phyloP scores from a whole-genome alignment of 495 filamentous ascomycete species.

The Bombardia bombarda region DNA sequence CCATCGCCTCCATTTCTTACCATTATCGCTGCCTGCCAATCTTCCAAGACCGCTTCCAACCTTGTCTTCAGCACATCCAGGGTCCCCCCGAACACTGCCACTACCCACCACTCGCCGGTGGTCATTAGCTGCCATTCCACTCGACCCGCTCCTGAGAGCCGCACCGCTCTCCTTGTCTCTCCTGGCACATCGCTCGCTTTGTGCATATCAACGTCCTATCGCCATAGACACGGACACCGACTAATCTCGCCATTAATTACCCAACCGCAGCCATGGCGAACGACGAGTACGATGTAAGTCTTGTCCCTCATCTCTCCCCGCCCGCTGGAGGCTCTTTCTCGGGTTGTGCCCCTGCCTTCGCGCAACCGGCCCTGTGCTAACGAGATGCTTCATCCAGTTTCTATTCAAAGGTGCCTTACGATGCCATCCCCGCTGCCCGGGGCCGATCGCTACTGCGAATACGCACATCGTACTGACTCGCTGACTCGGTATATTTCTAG shows the following conservation, averaged over 20 bases:
- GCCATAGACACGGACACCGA: slow-evolving; percentile 8
- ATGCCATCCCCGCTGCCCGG: slow-evolving; percentile 4
- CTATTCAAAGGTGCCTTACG: slow-evolving; percentile 85
- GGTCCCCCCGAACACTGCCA: slow-evolving; percentile 8
- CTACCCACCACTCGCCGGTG: slow-evolving; percentile 1
- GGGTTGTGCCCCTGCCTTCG: slow-evolving; percentile 4
- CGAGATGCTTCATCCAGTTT: slow-evolving; percentile 55
- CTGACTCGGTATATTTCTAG: slow-evolving; percentile 48
- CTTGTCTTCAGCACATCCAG: no score
- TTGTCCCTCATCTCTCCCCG: background rate
- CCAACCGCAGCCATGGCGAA: slow-evolving; percentile 72
- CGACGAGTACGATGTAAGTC: slow-evolving; percentile 99
- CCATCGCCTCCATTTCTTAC: no score
- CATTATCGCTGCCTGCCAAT: no score
- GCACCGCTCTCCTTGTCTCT: slow-evolving; percentile 27
- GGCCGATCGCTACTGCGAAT: slow-evolving; percentile 6
- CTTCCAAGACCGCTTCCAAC: no score
- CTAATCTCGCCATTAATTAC: slow-evolving; percentile 9
- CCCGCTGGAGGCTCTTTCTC: background rate
- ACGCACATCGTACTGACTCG: slow-evolving; percentile 22
- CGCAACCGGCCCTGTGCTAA: slow-evolving; percentile 21
- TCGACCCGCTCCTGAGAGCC: slow-evolving; percentile 20
- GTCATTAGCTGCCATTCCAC: slow-evolving; percentile 15
- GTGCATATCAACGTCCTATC: slow-evolving; percentile 18
- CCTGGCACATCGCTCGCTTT: slow-evolving; percentile 16